Base-by-base conservation (phyloP, 2,329 filamentous ascomycete species). In the Boeremia exigua region DNA sequence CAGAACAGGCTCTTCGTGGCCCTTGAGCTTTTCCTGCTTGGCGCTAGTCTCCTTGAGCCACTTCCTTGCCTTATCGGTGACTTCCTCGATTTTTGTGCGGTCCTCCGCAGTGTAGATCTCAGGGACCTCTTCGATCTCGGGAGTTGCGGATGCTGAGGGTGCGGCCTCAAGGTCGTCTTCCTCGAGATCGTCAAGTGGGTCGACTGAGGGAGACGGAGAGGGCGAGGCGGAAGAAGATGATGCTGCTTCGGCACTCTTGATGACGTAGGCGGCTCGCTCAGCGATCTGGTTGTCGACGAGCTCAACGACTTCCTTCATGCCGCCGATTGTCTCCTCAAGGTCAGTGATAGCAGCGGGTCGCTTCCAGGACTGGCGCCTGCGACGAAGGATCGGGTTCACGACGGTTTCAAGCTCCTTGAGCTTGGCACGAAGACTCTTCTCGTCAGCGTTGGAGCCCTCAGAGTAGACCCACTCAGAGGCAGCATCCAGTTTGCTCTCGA, bases 391-490 rank as follows among this genome's bases (percentile, higher is more conserved):
- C 1, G 93, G 94, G 29, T 85, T 80, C 48, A 93, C 90, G 42
- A 97, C 84, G 48, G 87, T 85, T 71, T 91, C 88, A 45, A 99
- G 85, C 39, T 84, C 85, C 75, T 91, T 88, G 45, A 96, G 84
- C 72, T 88, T 91, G 51, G 85, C 82, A 74, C 88, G 90, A 67
- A 99, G 84, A 43, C 88, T 86, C 3, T 90, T 86, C 54, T 87
- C 88, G 32, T 85, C 82, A 4, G 95, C 93, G 44, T 92, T 87
- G 14, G 84, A 83, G 52, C 94, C 92, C 42, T 93, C 92, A 14
- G 86, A 90, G 72, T 96, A 95, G 56, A 99, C 86, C 94, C 95
- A 99, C 10, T 96, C 92, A 66, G 90, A 90, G 19, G 87, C 84
- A 44, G 86, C 84, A 58, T 84, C 83, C 34, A 91, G 82, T 68